Evolutionary conservation across 2,329 filamentous ascomycete species (phyloP).

Genomic region (Dactylellina sp.): DNA sequence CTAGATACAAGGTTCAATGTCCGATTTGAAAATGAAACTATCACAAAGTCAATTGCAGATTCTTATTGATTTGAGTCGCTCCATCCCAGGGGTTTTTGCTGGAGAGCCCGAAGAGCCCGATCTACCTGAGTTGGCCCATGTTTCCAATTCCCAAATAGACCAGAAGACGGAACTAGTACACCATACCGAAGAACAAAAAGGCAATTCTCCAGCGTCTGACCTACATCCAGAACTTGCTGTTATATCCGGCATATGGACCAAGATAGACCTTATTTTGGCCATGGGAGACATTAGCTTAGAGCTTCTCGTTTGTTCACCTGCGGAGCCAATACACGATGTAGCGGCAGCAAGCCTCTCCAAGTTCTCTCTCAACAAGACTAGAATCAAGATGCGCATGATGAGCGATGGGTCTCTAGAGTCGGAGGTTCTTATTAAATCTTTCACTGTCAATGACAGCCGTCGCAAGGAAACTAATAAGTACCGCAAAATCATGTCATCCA

Average conservation of each 20-base stretch:
- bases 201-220: conserved; percentile 64
- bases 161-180: conserved; percentile 63
- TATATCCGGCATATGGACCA: conserved; percentile 82
- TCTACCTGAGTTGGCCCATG: conserved; percentile 70
- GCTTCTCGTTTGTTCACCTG: conserved; percentile 79
- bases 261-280: conserved; percentile 90
- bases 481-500: conserved; percentile 96
- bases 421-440: conserved; percentile 91
- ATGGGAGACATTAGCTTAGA: conserved; percentile 89
- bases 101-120: conserved; percentile 79
- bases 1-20: conserved; percentile 85
- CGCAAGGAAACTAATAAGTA: conserved; percentile 92
- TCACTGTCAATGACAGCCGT: conserved; percentile 94
- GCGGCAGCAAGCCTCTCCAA: conserved; percentile 86
- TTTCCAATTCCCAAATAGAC: too few species aligned
- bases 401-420: conserved; percentile 91
- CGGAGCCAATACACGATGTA: conserved; percentile 81
- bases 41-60: conserved; percentile 94
- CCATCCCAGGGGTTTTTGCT: conserved; percentile 87
- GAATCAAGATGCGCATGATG: conserved; percentile 90
- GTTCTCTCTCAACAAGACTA: conserved; percentile 93
- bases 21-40: conserved; percentile 87
- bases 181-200: not conserved
- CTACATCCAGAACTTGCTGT: conserved; percentile 78
- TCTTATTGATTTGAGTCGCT: conserved; percentile 84